Percentiles rank a stretch among this genome's conserved stretches.
Evolutionary conservation across 805 yeast genomes (phyloP).

Genomic region (Candida ponderosae): DNA sequence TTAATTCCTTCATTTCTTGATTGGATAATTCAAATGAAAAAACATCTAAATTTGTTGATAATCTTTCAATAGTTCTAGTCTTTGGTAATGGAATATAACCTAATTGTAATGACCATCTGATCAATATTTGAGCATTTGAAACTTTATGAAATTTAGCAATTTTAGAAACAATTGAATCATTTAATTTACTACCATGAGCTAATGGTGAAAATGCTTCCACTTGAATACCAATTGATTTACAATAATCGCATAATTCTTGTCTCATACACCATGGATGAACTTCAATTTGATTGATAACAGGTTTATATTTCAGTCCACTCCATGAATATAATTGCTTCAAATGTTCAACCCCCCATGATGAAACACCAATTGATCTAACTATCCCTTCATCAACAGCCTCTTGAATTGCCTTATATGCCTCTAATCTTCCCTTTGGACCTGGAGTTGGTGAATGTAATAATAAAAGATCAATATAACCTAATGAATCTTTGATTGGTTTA

Average conservation of each 20-base stretch:
- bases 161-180: conserved; percentile 40
- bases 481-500: conserved; percentile 34
- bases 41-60: conserved; percentile 47
- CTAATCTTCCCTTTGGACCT: conserved; percentile 41
- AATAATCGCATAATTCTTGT: conserved; percentile 51
- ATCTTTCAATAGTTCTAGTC: conserved; percentile 43
- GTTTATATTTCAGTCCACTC: conserved; percentile 43
- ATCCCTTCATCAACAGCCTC: conserved; percentile 53
- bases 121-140: conserved; percentile 53
- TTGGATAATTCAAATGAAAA: conserved; percentile 36
- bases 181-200: conserved; percentile 49
- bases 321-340: conserved; percentile 50
- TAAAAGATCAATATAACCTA: conserved; percentile 61
- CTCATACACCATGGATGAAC: conserved; percentile 77
- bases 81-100: conserved; percentile 68
- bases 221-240: conserved; percentile 42
- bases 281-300: conserved; percentile 75
- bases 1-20: conserved; percentile 33
- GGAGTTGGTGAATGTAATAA: conserved; percentile 60
- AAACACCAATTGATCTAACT: conserved; percentile 64
- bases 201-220: conserved; percentile 80
- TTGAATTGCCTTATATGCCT: conserved; percentile 66
- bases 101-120: conserved; percentile 66
- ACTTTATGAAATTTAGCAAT: conserved; percentile 42
- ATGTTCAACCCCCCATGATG: conserved; percentile 57